Conservation (phyloP, 2,329 filamentous ascomycete species). For the Sarocladiaceae sp. region DNA sequence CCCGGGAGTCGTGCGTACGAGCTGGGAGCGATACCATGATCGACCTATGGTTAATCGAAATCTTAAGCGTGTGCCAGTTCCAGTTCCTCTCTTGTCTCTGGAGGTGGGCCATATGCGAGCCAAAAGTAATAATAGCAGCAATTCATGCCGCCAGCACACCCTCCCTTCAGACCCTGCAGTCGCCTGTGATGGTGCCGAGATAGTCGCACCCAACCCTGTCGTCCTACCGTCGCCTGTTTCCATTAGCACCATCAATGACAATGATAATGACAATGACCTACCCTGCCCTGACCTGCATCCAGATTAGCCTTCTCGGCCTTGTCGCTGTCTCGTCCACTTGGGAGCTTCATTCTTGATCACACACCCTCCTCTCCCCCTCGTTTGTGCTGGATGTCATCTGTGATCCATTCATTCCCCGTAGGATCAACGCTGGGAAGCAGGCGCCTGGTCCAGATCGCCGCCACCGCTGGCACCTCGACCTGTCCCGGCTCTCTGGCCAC, state of each 20-base stretch:
- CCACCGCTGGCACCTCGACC: neutral
- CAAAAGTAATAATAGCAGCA: conserved; percentile 8
- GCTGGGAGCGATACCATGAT: conserved; percentile 7
- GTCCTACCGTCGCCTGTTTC: neutral
- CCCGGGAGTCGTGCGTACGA: too few species aligned
- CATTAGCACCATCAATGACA: conserved; percentile 8
- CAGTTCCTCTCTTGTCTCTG: neutral
- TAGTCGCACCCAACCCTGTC: neutral
- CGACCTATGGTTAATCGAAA: conserved; percentile 2
- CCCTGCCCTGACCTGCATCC: too few species aligned
- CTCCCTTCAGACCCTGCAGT: neutral
- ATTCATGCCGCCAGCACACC: conserved; percentile 1
- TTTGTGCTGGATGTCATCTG: too few species aligned
- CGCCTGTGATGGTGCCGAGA: conserved; percentile 7
- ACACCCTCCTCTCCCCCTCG: too few species aligned
- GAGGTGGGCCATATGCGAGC: neutral
- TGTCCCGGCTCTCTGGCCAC: too few species aligned
- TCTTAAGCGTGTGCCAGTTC: too few species aligned
- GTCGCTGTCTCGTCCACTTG: neutral
- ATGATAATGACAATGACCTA: too few species aligned
- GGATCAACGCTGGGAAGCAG: too few species aligned
- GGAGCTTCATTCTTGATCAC: too few species aligned
- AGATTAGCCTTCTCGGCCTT: neutral
- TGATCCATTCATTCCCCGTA: neutral
- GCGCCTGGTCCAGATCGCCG: neutral